Conservation (phyloP, 306 rosid genomes). For the Sesbania bispinosa region DNA sequence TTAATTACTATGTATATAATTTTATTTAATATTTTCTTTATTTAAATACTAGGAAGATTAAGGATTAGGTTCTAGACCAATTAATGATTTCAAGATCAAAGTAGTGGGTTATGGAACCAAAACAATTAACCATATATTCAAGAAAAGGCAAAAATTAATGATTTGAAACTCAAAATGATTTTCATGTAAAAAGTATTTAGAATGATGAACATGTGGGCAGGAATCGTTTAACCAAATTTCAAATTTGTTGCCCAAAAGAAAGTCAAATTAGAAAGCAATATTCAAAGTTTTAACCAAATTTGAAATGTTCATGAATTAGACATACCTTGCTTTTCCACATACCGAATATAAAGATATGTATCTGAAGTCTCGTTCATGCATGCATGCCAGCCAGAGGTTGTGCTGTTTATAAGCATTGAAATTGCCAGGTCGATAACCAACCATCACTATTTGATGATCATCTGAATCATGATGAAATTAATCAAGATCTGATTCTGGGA, state of each 20-base stretch:
- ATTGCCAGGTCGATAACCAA: background rate
- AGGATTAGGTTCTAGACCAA: too few species aligned
- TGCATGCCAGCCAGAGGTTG: background rate
- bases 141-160: background rate
- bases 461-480: background rate
- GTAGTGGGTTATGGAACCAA: too few species aligned
- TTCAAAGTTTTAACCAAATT: constrained; percentile 23
- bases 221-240: background rate
- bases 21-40: too few species aligned
- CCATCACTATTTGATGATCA: background rate
- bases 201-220: background rate
- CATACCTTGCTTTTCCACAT: background rate
- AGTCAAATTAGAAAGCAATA: constrained; percentile 1
- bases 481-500: background rate
- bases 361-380: background rate
- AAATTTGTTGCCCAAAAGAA: background rate
- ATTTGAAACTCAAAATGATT: background rate
- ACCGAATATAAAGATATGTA: constrained; percentile 19
- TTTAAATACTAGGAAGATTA: too few species aligned
- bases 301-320: constrained; percentile 14
- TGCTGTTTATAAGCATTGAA: background rate
- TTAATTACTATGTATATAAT: too few species aligned
- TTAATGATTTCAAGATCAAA: too few species aligned
- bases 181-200: background rate
- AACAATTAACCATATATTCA: too few species aligned